Base-by-base conservation (phyloP, 257 asterid species). In the Rauvolfia tetraphylla region DNA sequence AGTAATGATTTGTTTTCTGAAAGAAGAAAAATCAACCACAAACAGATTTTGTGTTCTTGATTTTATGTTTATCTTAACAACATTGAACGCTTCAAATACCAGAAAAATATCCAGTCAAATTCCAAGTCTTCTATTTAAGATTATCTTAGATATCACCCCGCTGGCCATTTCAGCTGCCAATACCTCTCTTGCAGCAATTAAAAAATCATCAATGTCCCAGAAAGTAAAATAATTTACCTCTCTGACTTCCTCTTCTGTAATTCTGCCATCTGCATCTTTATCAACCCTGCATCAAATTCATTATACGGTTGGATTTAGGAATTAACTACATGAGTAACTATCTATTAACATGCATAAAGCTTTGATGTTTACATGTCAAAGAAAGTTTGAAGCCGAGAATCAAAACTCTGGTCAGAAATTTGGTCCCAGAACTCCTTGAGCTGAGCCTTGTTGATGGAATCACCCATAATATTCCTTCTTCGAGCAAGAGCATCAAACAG, bases 181-280 rank as follows among this genome's bases (percentile, higher is more conserved):
- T 44, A 10, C 49, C 10, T 44, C 8, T 44, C 0, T 9, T 44
- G 49, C 49, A n/a, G n/a, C n/a, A n/a, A n/a, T n/a, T n/a, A n/a
- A n/a, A n/a, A n/a, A n/a, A n/a, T n/a, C n/a, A n/a, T n/a, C n/a
- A n/a, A n/a, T n/a, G 1, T 14, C 70, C 70, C 9, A 65, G 44
- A 65, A 65, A 38, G 9, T 5, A 38, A 65, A 14, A 8, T 33
- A 34, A 15, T 68, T 38, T 78, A 95, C 99, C 97, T 95, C 99
- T 72, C 84, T 85, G 77, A 95, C 98, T 90, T 95, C 99, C 17
- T 87, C 98, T 79, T 91, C 97, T 11, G 90, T 84, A 63, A 93
- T 86, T 78, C 92, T 85, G 23, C 97, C 97, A 79, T 93, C 93
- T 0, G 95, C 93, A 79, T 93, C 96, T 86, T 93, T 93, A 83